A percentile compares a stretch with the other conserved stretches of the same genome.
phyloP scores from a whole-genome alignment of 345 rosid genomes.

The Streptanthus diversifolius region DNA sequence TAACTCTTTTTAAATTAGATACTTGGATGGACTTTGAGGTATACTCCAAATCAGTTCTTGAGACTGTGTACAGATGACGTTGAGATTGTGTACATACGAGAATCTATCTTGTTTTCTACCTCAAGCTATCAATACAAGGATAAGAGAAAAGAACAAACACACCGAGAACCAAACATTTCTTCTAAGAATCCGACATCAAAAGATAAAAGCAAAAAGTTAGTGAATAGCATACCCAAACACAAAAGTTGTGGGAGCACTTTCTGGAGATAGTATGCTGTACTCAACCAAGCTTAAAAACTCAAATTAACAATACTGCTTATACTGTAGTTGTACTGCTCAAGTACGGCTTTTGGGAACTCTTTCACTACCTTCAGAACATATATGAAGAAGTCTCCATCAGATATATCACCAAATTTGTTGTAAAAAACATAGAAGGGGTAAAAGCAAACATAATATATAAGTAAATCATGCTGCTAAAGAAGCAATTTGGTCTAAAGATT shows the following conservation, averaged over 20 bases:
- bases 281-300: conserved; percentile 91
- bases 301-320: conserved; percentile 87
- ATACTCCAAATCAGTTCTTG: too few species aligned
- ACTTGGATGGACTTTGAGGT: too few species aligned
- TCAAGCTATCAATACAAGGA: neutral
- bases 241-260: conserved; percentile 69
- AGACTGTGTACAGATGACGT: too few species aligned
- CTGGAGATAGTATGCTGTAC: conserved; percentile 67
- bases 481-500: neutral
- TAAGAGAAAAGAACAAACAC: neutral
- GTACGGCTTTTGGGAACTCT: conserved; percentile 72
- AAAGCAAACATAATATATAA: neutral
- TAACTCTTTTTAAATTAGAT: too few species aligned
- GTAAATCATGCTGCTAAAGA: too few species aligned
- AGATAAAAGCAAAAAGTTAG: neutral
- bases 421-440: conserved; percentile 16
- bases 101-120: too few species aligned
- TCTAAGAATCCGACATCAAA: neutral
- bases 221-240: conserved; percentile 46
- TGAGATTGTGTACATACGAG: too few species aligned
- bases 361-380: conserved; percentile 59
- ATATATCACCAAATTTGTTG: conserved; percentile 89
- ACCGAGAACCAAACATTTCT: neutral
- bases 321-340: conserved; percentile 71
- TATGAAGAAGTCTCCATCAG: conserved; percentile 86